Evolutionary conservation across 2,329 filamentous ascomycete genomes (phyloP), one percentile per base, ranked within the genome.

Genomic region (Aschersonia sp.): DNA sequence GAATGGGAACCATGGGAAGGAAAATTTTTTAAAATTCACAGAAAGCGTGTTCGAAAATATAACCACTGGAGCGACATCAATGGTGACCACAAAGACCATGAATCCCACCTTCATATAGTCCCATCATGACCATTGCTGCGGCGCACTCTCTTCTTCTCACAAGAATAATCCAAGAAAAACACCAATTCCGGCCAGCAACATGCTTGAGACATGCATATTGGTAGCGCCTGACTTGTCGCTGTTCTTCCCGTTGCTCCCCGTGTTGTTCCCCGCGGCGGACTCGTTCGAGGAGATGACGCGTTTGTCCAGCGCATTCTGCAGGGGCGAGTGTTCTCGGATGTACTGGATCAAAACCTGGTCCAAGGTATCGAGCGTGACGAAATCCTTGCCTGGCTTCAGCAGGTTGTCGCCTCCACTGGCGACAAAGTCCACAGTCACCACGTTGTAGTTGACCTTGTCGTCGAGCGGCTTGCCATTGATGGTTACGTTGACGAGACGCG

Each of bases 401-500:
- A 82, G 75, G 56, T 80, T 82, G 54, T 84, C 80, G 10, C 79
- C 80, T 2, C 77, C 78, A 3, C 70, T 70, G 1, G 78, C 77
- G 0, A 84, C 53, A 53, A 82, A 84, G 54, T 83, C 79, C 1
- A 81, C 64, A 0, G 80, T 83, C 12, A 79, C 74, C 28, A 84
- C 60, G 9, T 67, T 71, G 59, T 84, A 84, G 31, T 69, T 63
- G 9, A 50, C 44, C 5, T 59, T 60, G 9, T 66, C 60, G 35
- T 75, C 69, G 2, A 83, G 62, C 0, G 66, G 61, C 53, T 69
- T 55, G 10, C 65, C 73, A 32, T 65, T 68, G 38, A 83, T 67
- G 1, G 64, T 70, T 1, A 80, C 68, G 12, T 66, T 64, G 20
- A 80, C 65, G 3, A 84, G 70, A 48, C 68, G 73, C 32, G 62